phyloP scores from a whole-genome alignment of 1,284 basidiomycete genomes.

The Apiotrichum montevideense region DNA sequence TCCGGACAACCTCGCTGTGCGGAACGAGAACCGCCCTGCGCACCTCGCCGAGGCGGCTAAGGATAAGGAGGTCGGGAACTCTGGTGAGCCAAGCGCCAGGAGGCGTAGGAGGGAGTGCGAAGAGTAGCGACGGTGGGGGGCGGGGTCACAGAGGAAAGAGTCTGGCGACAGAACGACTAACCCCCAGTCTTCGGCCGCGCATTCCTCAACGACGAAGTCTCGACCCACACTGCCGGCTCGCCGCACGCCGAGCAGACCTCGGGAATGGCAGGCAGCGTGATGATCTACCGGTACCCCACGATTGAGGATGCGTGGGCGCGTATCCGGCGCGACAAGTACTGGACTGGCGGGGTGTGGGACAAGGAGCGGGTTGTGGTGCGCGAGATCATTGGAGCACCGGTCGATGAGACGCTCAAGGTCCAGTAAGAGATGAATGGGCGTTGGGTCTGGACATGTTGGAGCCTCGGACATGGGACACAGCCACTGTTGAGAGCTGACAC shows the following conservation, averaged over 20 bases:
- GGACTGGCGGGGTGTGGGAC: conserved; percentile 44
- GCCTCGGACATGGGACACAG: too few relatives aligned
- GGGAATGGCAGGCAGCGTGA: conserved; percentile 38
- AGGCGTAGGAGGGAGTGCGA: too few relatives aligned
- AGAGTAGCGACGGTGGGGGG: too few relatives aligned
- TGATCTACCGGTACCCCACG: conserved; percentile 34
- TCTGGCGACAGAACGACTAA: not conserved
- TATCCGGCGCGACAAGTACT: conserved; percentile 42
- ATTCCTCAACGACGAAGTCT: conserved; percentile 13
- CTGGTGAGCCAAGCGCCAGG: conserved; percentile 14
- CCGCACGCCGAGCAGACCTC: conserved; percentile 12
- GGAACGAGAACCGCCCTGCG: conserved; percentile 31
- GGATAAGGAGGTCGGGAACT: conserved; percentile 16
- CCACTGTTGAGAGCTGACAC: too few relatives aligned
- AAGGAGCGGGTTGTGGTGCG: conserved; percentile 29
- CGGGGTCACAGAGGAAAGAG: too few relatives aligned
- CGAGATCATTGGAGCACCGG: conserved; percentile 28
- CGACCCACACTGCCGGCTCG: conserved; percentile 9
- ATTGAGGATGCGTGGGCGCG: conserved; percentile 36
- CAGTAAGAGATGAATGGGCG: not conserved
- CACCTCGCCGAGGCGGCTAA: conserved; percentile 23
- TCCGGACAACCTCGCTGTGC: conserved; percentile 33
- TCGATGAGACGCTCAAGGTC: conserved; percentile 20
- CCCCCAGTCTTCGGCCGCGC: conserved; percentile 24
- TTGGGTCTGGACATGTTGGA: too few relatives aligned